These are phyloP conservation scores for Mycena filopes DNA, from an alignment of 768 basidiomycete species.

Conservation along the genomic window DNA sequence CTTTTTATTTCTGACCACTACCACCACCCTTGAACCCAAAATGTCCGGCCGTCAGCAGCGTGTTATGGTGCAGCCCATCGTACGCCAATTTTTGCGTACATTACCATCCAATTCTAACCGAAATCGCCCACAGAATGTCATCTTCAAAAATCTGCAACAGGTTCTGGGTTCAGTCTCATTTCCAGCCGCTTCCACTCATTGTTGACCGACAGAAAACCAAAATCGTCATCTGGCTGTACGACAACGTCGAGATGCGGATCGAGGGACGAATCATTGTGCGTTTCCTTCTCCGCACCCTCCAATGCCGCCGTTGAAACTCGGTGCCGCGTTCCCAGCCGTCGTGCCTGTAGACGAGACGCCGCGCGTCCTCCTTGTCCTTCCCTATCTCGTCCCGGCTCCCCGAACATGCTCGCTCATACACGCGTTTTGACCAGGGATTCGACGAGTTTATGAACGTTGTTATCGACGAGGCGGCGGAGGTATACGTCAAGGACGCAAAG, in stretches of 20 bases:
- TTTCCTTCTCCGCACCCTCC: conserved; percentile 35
- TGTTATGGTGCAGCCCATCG: conserved; percentile 99
- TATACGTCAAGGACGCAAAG: conserved; percentile 90
- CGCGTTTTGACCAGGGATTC: conserved; percentile 76
- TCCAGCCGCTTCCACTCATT: conserved; percentile 5
- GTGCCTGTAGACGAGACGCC: conserved; percentile 16
- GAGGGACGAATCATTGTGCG: conserved; percentile 96
- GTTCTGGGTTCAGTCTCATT: conserved; percentile 45
- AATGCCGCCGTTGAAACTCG: conserved; percentile 19
- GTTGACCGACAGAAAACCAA: conserved; percentile 70
- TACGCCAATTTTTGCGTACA: conserved; percentile 53
- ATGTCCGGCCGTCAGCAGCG: conserved; percentile 96
- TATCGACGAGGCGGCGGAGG: conserved; percentile 92
- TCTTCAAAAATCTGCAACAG: conserved; percentile 97
- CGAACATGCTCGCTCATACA: conserved; percentile 35
- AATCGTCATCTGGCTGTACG: conserved; percentile 95
- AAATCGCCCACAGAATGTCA: conserved; percentile 76
- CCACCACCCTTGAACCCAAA: conserved; percentile 38
- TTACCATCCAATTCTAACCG: conserved; percentile 15
- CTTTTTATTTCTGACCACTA: conserved; percentile 3
- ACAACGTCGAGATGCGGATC: conserved; percentile 96
- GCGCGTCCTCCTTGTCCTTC: conserved; percentile 21
- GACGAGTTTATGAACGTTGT: conserved; percentile 99
- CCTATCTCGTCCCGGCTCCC: conserved; percentile 21
- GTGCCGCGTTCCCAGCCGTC: conserved; percentile 30